Percentiles rank a stretch among this genome's conserved stretches.
phyloP scores from a whole-genome alignment of 352 stramenopile species.

The Globisporangium middletonii region DNA sequence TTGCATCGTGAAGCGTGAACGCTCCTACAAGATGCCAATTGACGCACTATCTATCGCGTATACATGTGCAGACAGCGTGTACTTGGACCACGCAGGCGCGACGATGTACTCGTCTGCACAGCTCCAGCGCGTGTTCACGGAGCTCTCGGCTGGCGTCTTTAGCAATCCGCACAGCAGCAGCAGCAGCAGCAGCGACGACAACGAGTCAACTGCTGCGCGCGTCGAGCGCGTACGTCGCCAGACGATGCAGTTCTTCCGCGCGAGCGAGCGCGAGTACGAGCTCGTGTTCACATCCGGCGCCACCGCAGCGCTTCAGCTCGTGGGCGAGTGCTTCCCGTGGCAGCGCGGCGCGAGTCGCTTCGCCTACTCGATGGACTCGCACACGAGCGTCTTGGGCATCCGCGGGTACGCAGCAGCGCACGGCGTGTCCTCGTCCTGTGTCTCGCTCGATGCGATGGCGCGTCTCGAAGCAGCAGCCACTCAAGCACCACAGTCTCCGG shows the following conservation, averaged over 20 bases:
- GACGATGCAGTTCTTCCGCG: slow-evolving; percentile 66
- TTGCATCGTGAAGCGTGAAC: no score
- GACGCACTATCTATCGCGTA: neutral
- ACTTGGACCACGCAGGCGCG: slow-evolving; percentile 82
- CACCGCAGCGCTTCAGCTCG: slow-evolving; percentile 73
- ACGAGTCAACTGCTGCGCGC: slow-evolving; percentile 29
- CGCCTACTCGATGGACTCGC: slow-evolving; percentile 54
- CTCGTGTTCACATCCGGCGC: slow-evolving; percentile 84
- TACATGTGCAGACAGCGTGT: slow-evolving; percentile 30
- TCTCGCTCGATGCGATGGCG: slow-evolving; percentile 38
- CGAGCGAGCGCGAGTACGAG: slow-evolving; percentile 61
- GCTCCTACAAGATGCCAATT: neutral
- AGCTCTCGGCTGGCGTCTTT: slow-evolving; percentile 47
- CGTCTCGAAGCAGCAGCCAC: slow-evolving; percentile 13
- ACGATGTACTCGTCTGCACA: slow-evolving; percentile 73
- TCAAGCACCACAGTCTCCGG: neutral
- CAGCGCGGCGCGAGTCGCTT: slow-evolving; percentile 36
- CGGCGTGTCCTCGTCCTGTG: slow-evolving; percentile 22
- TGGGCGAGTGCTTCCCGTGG: slow-evolving; percentile 82
- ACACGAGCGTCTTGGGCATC: slow-evolving; percentile 73
- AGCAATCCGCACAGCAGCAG: slow-evolving; percentile 61
- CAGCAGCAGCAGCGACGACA: slow-evolving; percentile 14
- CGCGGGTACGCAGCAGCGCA: slow-evolving; percentile 29
- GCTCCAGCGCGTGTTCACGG: slow-evolving; percentile 37
- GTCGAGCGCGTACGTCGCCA: slow-evolving; percentile 41